Evolutionary conservation across 495 filamentous ascomycete genomes (phyloP), one percentile per base, ranked within the genome.

Genomic region (Penicillium malachiteum): DNA sequence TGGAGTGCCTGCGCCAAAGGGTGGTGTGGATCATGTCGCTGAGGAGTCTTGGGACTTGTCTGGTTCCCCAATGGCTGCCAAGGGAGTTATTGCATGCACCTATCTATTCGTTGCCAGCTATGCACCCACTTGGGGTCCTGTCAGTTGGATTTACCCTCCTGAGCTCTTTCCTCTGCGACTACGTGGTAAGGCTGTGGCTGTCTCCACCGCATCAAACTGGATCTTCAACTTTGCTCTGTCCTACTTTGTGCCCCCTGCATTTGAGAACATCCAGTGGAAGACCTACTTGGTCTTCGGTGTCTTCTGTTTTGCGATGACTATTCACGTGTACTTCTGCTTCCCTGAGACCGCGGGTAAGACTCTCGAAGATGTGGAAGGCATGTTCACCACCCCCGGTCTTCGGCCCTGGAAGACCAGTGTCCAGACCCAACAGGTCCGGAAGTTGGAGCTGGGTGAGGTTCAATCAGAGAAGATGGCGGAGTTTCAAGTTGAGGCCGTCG

Each of bases 341-440:
- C 90, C 89, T 1, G 89, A 94, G 70, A 92, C 89, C 0, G 79
- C 81, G n/a, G 88, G 88, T 48, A 91, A 91, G 78, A 86, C 88
- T 11, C 79, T 92, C 3, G 90, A 92, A 57, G 88, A 92, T 60
- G 77, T 90, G 14, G 86, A 87, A 44, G 74, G 69, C 37, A 85
- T 91, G 60, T 93, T 93, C 66, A 85, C 85, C 44, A 77, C 82
- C 48, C 80, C 79, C 1, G 65, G 76, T 56, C 80, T 84, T 17
- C 75, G 84, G 52, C 82, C 87, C 33, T 90, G 87, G 87, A 87
- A 85, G 75, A 88, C 85, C 5, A 71, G 60, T 41, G 77, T 79
- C 21, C 62, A 70, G 40, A 73, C 65, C 55, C 54, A 63, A 1
- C 64, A 69, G 21, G 68, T 71, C 7, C 54, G 63, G 18, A 41